Percentiles rank a stretch among this genome's conserved stretches.
Conservation (phyloP, 2,329 filamentous ascomycete species). For the Pseudogymnoascus sp. region DNA sequence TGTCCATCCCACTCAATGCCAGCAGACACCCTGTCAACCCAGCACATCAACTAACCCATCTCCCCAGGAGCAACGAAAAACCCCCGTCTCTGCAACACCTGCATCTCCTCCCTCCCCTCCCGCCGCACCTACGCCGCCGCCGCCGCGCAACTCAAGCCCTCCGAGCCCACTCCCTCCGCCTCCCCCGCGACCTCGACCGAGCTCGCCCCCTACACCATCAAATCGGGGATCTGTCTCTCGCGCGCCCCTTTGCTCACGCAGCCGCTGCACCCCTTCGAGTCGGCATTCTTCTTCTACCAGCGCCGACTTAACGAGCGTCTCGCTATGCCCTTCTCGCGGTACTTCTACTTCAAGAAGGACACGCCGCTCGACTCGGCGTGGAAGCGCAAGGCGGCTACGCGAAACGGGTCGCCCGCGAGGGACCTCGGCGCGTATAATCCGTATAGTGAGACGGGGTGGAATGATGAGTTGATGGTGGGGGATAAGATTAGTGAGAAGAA, state of each 20-base stretch:
- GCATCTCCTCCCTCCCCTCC: conserved; percentile 16
- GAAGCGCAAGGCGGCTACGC: conserved; percentile 74
- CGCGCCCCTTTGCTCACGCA: conserved; percentile 82
- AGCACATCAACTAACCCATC: neutral
- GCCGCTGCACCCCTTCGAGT: conserved; percentile 77
- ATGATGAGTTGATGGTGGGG: conserved; percentile 79
- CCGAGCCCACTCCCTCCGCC: conserved; percentile 17
- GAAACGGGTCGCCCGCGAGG: conserved; percentile 63
- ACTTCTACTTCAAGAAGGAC: conserved; percentile 91
- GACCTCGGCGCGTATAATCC: conserved; percentile 82
- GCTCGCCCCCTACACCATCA: conserved; percentile 33
- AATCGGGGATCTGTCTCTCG: conserved; percentile 71
- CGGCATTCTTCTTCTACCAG: conserved; percentile 93
- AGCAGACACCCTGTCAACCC: neutral
- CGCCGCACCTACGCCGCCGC: conserved; percentile 23
- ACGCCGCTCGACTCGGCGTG: conserved; percentile 80
- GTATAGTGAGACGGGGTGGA: conserved; percentile 66
- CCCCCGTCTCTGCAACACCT: conserved; percentile 22
- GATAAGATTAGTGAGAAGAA: conserved; percentile 57
- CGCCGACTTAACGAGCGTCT: conserved; percentile 91
- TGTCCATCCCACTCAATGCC: conserved; percentile 20
- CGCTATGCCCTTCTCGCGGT: conserved; percentile 74
- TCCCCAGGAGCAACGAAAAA: conserved; percentile 21
- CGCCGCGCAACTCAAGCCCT: conserved; percentile 21
- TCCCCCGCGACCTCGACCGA: conserved; percentile 13